Conservation (phyloP, 1,139 yeast genomes). For the Candida pseudoviswanathii region DNA sequence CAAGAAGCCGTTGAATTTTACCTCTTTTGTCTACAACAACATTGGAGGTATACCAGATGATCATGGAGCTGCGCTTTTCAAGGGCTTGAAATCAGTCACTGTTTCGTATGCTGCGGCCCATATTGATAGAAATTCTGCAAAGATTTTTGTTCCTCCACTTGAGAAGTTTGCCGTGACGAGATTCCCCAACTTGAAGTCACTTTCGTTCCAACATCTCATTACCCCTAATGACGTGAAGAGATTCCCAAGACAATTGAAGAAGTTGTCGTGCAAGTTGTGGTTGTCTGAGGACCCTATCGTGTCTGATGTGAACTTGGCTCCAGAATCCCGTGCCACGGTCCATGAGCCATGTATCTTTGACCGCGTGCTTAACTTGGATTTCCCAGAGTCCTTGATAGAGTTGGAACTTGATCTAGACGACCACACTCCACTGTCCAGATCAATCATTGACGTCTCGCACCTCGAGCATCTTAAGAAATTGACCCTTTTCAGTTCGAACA, state of each 20-base stretch:
- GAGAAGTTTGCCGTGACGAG: not conserved
- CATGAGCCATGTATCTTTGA: too few species aligned
- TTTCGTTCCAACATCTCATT: not conserved
- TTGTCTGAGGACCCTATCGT: not conserved
- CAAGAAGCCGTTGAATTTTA: not conserved
- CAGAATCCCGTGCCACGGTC: too few species aligned
- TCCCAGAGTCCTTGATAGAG: too few species aligned
- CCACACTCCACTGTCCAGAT: too few species aligned
- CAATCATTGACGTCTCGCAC: too few species aligned
- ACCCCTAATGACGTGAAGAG: not conserved
- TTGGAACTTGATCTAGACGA: too few species aligned
- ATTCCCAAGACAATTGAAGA: not conserved
- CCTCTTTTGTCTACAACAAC: not conserved
- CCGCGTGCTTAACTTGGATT: too few species aligned
- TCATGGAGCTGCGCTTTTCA: not conserved
- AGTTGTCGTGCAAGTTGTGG: not conserved
- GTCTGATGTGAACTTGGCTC: too few species aligned
- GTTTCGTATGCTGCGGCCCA: not conserved
- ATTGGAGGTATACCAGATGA: not conserved
- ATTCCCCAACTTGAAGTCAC: not conserved
- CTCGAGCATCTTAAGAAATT: too few species aligned
- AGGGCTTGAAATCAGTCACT: not conserved
- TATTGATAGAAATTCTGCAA: not conserved
- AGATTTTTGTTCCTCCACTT: not conserved
- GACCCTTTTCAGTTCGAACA: too few species aligned